Base-by-base conservation (phyloP, 148 eudicot species). In the Chenopodium formosanum region DNA sequence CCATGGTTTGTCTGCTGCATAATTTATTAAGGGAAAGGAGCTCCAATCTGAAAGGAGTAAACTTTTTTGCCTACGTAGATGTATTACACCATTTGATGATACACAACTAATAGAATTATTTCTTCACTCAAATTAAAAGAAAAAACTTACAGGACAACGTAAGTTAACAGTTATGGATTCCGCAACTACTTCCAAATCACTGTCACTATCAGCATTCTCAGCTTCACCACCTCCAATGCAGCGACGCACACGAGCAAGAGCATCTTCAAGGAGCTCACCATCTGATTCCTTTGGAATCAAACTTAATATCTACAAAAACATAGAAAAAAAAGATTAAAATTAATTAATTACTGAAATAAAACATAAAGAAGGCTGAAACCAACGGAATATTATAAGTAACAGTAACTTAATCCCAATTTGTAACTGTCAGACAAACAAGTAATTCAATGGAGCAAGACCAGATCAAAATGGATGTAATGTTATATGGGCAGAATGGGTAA, bases 121-220 rank as follows among this genome's bases (percentile, higher is more conserved):
- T 7, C 7, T 25, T 12, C 60, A 80, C 37, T 12, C 37, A 27
- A 29, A 72, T 73, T 25, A 63, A 19, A 84, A n/a, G 23, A 40
- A 56, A 78, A 32, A 75, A 88, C 96, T 87, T 85, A 92, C 96
- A 76, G 96, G 96, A 75, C 96, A 92, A 1, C 96, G 94, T 82
- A 92, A 85, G 67, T 86, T 89, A 78, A 92, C 85, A 32, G 92
- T 88, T 81, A 91, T 84, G 82, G 90, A 89, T 74, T 92, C 96
- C 25, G 92, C 88, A 86, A 92, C 90, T 44, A 92, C 90, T 91
- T 92, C 96, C 80, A 92, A 76, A 85, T 92, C 96, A 87, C 96
- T 92, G 82, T 92, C 96, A 82, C 92, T 89, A 70, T 89, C 96
- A 87, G 87, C 86, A 58, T 91, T 90, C 32, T 86, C 81, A n/a